Evolutionary conservation across 257 asterid genomes (phyloP), one percentile per base, ranked within the genome.

Genomic region (Mentha longifolia): DNA sequence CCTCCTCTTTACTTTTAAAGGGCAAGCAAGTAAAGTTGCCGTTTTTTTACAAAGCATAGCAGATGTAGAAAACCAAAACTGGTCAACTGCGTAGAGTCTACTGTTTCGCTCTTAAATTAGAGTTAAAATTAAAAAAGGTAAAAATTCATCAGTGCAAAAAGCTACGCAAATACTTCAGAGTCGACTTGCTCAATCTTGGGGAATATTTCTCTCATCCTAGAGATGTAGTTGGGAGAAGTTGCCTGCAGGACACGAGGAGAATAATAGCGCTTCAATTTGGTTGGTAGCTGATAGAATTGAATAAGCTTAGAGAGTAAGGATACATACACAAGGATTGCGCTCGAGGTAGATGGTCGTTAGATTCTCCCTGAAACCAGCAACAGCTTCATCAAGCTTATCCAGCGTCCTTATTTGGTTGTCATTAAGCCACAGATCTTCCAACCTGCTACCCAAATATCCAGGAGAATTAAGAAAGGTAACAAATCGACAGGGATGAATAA

Each of bases 351-450:
- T 80, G 70, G 98, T 95, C 16, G 96, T 95, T 70, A 95, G 91
- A 74, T 59, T 88, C 82, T 83, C 83, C 67, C 81, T 85, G 64
- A 87, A 85, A 78, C 95, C 82, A 43, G 91, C 74, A 77, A 89
- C 96, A 59, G 88, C 96, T 78, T 85, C 88, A 37, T 81, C 84
- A 25, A 95, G 82, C 65, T 80, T 86, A 61, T 89, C 96, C 61
- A 95, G 72, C 13, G 98, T 82, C 31, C 85, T 12, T 74, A 92
- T 85, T 74, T 81, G 89, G 80, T 95, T 95, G 83, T 95, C 98
- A 71, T 92, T 95, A 69, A 95, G 96, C 99, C 99, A 95, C 74
- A 95, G 72, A 81, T 95, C 99, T 83, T 95, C 97, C 73, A 95
- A 77, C 80, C 99, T 94, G 92, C 86, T 60, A 76, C 33, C 41